phyloP scores from a whole-genome alignment of 2,329 filamentous ascomycete genomes.

The Seiridium unicorne region DNA sequence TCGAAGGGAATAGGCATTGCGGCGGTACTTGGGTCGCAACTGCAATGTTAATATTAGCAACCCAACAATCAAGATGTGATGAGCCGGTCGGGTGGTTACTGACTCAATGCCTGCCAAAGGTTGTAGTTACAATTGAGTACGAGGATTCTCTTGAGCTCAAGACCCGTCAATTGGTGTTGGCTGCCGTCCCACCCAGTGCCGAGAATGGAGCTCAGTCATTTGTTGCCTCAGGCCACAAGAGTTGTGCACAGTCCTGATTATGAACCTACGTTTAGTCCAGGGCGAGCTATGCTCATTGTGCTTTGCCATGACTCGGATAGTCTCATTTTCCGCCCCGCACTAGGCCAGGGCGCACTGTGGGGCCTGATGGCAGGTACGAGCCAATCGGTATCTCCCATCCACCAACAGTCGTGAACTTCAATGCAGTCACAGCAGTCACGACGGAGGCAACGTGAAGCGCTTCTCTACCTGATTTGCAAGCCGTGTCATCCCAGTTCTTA shows the following conservation, averaged over 20 bases:
- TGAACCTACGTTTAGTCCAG: background rate
- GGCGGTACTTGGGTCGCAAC: conserved; percentile 19
- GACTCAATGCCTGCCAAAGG: conserved; percentile 10
- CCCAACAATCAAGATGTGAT: too few species aligned
- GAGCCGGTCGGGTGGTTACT: background rate
- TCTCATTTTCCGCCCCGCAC: background rate
- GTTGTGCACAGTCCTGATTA: background rate
- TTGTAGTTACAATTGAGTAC: conserved; percentile 3
- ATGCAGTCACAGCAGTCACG: background rate
- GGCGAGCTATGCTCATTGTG: background rate
- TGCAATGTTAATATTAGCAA: background rate
- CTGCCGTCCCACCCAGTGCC: background rate
- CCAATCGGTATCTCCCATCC: background rate
- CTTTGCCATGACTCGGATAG: background rate
- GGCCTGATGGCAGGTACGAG: background rate
- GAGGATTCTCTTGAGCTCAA: background rate
- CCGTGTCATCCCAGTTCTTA: background rate
- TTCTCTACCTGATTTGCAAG: background rate
- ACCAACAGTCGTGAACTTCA: conserved; percentile 3
- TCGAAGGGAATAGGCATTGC: conserved; percentile 65
- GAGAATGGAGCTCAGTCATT: background rate
- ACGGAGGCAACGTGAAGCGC: background rate
- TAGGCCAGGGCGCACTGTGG: background rate
- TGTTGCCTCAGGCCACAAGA: background rate
- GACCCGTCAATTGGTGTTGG: background rate